Evolutionary conservation across 2,329 filamentous ascomycete species (phyloP).

Genomic region (Colletotrichum melonis): DNA sequence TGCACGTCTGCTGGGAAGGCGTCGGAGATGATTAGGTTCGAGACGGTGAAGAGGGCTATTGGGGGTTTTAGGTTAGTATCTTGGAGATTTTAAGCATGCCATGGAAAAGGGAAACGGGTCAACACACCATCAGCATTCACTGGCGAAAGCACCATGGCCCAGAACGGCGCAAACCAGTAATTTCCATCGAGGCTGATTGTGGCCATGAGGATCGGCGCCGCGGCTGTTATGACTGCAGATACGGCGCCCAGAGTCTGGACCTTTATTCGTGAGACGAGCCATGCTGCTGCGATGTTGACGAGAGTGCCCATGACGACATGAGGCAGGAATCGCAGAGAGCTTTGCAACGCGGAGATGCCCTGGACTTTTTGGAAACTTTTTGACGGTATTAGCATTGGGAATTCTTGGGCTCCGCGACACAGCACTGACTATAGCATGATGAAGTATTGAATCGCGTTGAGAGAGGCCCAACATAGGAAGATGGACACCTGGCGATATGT

Average conservation of each 20-base stretch:
- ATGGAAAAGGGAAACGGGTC: not conserved
- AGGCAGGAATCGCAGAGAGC: constrained; percentile 60
- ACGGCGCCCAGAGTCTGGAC: constrained; percentile 52
- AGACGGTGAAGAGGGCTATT: constrained; percentile 65
- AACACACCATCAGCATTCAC: constrained; percentile 54
- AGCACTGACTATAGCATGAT: constrained; percentile 56
- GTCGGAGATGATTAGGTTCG: constrained; percentile 64
- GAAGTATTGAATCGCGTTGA: constrained; percentile 61
- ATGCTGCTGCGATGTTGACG: constrained; percentile 55
- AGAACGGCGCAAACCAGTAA: constrained; percentile 62
- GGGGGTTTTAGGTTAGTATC: not conserved
- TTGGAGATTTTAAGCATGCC: not conserved
- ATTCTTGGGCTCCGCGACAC: not conserved
- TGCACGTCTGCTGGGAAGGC: constrained; percentile 65
- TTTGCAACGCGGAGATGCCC: constrained; percentile 54
- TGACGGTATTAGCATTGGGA: constrained; percentile 35
- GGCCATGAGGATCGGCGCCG: constrained; percentile 66
- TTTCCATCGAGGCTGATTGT: constrained; percentile 56
- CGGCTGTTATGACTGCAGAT: constrained; percentile 55
- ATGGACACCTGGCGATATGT: constrained; percentile 48
- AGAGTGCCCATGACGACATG: constrained; percentile 55
- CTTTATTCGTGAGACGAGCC: constrained; percentile 51
- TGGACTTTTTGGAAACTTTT: constrained; percentile 61
- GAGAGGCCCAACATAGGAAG: constrained; percentile 56
- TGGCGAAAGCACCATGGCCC: constrained; percentile 57